Conservation (phyloP, 2,329 filamentous ascomycete species). For the Clarireedia sp. region DNA sequence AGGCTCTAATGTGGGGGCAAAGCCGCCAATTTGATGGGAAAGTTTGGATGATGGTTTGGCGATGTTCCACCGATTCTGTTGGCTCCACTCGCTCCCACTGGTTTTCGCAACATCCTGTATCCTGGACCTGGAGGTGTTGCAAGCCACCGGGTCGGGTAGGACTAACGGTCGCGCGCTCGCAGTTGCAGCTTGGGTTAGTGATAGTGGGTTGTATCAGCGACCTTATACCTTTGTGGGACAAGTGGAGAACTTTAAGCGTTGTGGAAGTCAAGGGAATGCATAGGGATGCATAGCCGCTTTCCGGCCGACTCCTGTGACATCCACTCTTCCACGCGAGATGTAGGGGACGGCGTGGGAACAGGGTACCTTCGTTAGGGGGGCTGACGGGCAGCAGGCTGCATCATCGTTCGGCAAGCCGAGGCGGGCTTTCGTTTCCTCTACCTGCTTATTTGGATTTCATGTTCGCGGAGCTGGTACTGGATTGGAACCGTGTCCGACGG, state of each 20-base stretch:
- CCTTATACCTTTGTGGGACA: neutral
- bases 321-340: conserved; percentile 8
- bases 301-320: conserved; percentile 4
- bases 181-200: neutral
- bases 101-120: neutral
- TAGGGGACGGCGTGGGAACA: conserved; percentile 7
- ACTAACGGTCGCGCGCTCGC: conserved; percentile 1
- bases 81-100: neutral
- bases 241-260: neutral
- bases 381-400: conserved; percentile 5
- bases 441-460: neutral
- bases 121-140: conserved; percentile 1
- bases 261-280: neutral
- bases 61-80: neutral
- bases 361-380: conserved; percentile 2
- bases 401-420: neutral
- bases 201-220: neutral
- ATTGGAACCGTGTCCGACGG: neutral
- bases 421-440: neutral
- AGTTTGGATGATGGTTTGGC: neutral
- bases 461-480: neutral
- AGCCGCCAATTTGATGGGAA: neutral
- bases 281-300: conserved; percentile 6
- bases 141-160: conserved; percentile 1
- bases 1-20: neutral